Conservation (phyloP, 2,329 filamentous ascomycete species). For the Cylindrodendrum hubeiense region DNA sequence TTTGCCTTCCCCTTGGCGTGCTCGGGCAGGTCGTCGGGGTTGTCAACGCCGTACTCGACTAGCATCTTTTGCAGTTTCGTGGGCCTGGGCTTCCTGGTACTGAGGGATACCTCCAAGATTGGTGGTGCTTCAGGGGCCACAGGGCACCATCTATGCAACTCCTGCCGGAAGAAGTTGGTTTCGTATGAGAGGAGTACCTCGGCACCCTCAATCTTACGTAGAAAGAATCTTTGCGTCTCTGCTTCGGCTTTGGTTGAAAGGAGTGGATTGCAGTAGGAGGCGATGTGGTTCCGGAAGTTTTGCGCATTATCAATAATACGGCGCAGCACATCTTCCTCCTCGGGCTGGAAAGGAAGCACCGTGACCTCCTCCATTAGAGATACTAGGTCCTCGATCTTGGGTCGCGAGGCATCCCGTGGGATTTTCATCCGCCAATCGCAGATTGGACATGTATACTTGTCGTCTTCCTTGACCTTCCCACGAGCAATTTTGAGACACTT, state of each 20-base stretch:
- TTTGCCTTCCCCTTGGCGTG: conserved; percentile 84
- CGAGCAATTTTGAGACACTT: conserved; percentile 98
- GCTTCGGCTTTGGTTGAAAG: conserved; percentile 88
- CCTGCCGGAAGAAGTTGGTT: conserved; percentile 98
- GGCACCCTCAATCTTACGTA: conserved; percentile 96
- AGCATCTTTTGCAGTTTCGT: conserved; percentile 98
- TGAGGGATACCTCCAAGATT: conserved; percentile 86
- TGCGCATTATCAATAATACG: conserved; percentile 88
- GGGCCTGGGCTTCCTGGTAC: conserved; percentile 93
- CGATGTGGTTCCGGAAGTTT: conserved; percentile 85
- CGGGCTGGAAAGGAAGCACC: conserved; percentile 89
- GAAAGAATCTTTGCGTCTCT: conserved; percentile 91
- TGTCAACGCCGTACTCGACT: conserved; percentile 87
- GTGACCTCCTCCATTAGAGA: conserved; percentile 87
- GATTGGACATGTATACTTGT: conserved; percentile 98
- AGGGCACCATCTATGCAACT: conserved; percentile 94
- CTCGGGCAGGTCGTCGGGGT: conserved; percentile 90
- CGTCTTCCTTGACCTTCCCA: conserved; percentile 97
- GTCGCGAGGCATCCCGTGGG: conserved; percentile 92
- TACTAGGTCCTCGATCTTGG: conserved; percentile 91
- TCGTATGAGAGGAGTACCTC: conserved; percentile 92
- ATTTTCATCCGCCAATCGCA: conserved; percentile 98
- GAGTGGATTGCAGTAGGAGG: conserved; percentile 83
- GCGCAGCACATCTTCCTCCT: conserved; percentile 89
- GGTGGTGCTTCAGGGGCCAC: conserved; percentile 89